Evolutionary conservation across 1,284 basidiomycete species (phyloP).

Genomic region (Clitocybe nebularis): DNA sequence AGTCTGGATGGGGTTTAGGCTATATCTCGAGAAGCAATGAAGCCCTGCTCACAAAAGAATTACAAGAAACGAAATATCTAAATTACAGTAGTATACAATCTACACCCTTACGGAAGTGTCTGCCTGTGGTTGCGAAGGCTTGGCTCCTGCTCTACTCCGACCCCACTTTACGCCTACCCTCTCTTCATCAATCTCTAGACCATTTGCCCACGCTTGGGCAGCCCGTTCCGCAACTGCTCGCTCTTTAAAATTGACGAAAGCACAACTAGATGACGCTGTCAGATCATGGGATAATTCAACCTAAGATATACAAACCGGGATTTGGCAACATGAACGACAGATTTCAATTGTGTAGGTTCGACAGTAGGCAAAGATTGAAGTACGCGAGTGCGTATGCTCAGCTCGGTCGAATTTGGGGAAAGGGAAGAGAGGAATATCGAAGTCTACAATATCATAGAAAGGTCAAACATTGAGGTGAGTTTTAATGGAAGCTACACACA

Average conservation of each 20-base stretch:
- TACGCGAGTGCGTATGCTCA: constrained; percentile 75
- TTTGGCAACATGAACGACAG: constrained; percentile 83
- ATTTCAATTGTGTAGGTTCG: constrained; percentile 69
- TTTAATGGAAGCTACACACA: constrained; percentile 46
- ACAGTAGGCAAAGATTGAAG: constrained; percentile 69
- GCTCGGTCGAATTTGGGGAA: constrained; percentile 71
- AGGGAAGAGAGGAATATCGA: constrained; percentile 91
- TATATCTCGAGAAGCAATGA: too few relatives aligned
- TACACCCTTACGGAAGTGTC: constrained; percentile 15
- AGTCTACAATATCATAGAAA: constrained; percentile 48
- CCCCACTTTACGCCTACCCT: constrained; percentile 86
- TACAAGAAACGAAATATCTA: too few relatives aligned
- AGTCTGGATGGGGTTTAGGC: too few relatives aligned
- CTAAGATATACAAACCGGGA: constrained; percentile 47
- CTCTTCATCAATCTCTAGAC: constrained; percentile 81
- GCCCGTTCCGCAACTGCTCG: constrained; percentile 80
- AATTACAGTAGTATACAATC: too few relatives aligned
- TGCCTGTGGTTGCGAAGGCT: constrained; percentile 18
- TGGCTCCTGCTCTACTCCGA: constrained; percentile 49
- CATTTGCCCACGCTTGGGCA: constrained; percentile 80
- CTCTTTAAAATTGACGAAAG: constrained; percentile 92
- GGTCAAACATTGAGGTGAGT: constrained; percentile 1
- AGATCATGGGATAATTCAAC: neutral
- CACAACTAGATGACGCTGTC: constrained; percentile 57
- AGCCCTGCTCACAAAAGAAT: too few relatives aligned